phyloP scores from a whole-genome alignment of 495 filamentous ascomycete genomes.

The Hypoxylon lenormandii region DNA sequence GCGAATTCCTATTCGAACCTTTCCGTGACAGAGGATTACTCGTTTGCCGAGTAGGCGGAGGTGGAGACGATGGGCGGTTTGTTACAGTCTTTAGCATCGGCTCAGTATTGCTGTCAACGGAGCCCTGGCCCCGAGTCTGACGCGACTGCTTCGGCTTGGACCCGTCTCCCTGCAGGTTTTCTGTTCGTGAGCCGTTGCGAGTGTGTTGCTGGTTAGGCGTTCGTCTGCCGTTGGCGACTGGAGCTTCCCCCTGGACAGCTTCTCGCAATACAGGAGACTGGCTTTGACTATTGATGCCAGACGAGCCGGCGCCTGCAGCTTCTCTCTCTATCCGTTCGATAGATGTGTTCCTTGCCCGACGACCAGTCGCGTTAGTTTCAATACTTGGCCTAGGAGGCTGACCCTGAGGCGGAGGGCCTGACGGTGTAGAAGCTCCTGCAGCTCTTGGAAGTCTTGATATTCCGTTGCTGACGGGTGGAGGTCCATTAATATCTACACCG shows the following conservation, averaged over 20 bases:
- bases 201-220: constrained; percentile 66
- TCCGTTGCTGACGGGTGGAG: constrained; percentile 49
- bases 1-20: constrained; percentile 66
- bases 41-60: constrained; percentile 63
- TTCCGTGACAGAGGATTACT: constrained; percentile 64
- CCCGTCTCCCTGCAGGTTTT: constrained; percentile 42
- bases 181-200: constrained; percentile 51
- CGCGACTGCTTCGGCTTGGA: constrained; percentile 52
- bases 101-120: constrained; percentile 64
- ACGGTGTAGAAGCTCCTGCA: constrained; percentile 75
- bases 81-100: constrained; percentile 57
- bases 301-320: constrained; percentile 40
- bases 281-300: constrained; percentile 53
- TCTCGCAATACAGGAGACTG: constrained; percentile 70
- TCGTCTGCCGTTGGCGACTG: constrained; percentile 67
- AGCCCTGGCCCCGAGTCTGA: constrained; percentile 59
- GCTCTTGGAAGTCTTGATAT: constrained; percentile 77
- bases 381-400: constrained; percentile 79
- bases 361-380: constrained; percentile 39
- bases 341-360: constrained; percentile 56
- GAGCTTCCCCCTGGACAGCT: constrained; percentile 59
- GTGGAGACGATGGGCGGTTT: constrained; percentile 63
- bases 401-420: constrained; percentile 86
- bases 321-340: constrained; percentile 56
- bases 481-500: constrained; percentile 52